These are phyloP conservation scores for Beauveria brongniartii DNA, from an alignment of 2,329 filamentous ascomycete species.

Conservation along the genomic window DNA sequence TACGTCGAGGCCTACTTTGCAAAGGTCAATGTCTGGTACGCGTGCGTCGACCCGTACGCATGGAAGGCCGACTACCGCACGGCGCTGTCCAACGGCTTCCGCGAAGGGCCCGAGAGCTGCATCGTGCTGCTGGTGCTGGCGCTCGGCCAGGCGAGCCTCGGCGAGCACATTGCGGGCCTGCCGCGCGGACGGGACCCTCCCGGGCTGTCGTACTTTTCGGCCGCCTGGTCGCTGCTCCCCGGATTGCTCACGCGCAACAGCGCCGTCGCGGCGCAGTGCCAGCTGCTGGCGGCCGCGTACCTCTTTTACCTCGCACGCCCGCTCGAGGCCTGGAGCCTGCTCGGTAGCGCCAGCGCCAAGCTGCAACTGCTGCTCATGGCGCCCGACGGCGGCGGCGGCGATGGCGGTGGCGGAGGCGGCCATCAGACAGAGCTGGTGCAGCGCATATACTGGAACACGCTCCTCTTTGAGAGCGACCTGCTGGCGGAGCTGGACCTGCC, in stretches of 20 bases:
- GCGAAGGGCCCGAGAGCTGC: slow-evolving; percentile 73
- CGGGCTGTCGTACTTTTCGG: slow-evolving; percentile 70
- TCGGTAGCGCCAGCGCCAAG: slow-evolving; percentile 75
- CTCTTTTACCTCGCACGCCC: slow-evolving; percentile 76
- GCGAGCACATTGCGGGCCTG: slow-evolving; percentile 68
- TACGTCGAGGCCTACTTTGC: slow-evolving; percentile 77
- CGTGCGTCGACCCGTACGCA: slow-evolving; percentile 74
- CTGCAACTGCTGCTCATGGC: slow-evolving; percentile 70
- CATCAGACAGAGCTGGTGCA: slow-evolving; percentile 64
- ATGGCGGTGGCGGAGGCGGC: too few relatives aligned
- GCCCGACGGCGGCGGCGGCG: slow-evolving; percentile 52
- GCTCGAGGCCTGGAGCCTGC: slow-evolving; percentile 72
- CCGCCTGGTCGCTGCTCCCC: slow-evolving; percentile 70
- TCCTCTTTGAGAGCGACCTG: slow-evolving; percentile 74
- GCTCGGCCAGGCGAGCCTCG: slow-evolving; percentile 66
- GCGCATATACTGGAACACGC: slow-evolving; percentile 76
- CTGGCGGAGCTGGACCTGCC: slow-evolving; percentile 73
- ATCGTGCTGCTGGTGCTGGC: slow-evolving; percentile 72
- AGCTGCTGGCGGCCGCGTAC: slow-evolving; percentile 73
- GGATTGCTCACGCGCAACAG: slow-evolving; percentile 74
- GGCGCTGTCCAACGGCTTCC: slow-evolving; percentile 67
- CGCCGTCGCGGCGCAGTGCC: slow-evolving; percentile 70
- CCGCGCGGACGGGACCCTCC: slow-evolving; percentile 51
- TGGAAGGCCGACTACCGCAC: slow-evolving; percentile 70
- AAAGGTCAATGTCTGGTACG: slow-evolving; percentile 77